These are phyloP conservation scores for Schwanniomyces pseudopolymorphus DNA, from an alignment of 805 yeast genomes.

Conservation along the genomic window DNA sequence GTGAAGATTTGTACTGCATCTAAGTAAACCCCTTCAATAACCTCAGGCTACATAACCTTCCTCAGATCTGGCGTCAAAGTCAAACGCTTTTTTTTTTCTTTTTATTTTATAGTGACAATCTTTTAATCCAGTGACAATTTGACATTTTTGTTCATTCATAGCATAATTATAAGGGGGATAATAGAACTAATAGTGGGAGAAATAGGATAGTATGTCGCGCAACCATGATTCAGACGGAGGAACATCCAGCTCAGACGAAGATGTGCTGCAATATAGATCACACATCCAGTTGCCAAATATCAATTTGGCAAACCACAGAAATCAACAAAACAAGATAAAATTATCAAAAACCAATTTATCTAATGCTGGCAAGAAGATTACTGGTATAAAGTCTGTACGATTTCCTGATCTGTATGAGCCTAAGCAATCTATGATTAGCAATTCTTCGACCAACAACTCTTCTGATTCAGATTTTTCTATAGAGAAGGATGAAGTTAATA, in stretches of 20 bases:
- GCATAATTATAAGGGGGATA: not conserved
- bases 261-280: slow-evolving; percentile 21
- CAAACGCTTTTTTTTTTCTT: not conserved
- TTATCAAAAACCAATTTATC: slow-evolving; percentile 23
- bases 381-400: slow-evolving; percentile 20
- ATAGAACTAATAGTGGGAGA: not conserved
- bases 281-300: slow-evolving; percentile 31
- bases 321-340: slow-evolving; percentile 14
- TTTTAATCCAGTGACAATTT: no score
- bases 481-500: slow-evolving; percentile 6
- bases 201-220: slow-evolving; percentile 1
- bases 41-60: not conserved
- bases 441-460: slow-evolving; percentile 18
- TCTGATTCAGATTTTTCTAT: slow-evolving; percentile 16
- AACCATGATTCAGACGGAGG: slow-evolving; percentile 1
- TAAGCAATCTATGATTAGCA: slow-evolving; percentile 27
- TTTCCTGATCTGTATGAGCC: slow-evolving; percentile 27
- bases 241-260: slow-evolving; percentile 33
- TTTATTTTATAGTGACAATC: not conserved
- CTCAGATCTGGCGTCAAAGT: not conserved
- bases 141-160: not conserved
- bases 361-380: slow-evolving; percentile 22
- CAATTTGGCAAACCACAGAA: slow-evolving; percentile 15
- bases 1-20: not conserved
- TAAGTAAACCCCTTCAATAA: not conserved